A percentile compares a stretch with the other conserved stretches of the same genome.
phyloP scores from a whole-genome alignment of 306 rosid species.

The Luffa acutangula region DNA sequence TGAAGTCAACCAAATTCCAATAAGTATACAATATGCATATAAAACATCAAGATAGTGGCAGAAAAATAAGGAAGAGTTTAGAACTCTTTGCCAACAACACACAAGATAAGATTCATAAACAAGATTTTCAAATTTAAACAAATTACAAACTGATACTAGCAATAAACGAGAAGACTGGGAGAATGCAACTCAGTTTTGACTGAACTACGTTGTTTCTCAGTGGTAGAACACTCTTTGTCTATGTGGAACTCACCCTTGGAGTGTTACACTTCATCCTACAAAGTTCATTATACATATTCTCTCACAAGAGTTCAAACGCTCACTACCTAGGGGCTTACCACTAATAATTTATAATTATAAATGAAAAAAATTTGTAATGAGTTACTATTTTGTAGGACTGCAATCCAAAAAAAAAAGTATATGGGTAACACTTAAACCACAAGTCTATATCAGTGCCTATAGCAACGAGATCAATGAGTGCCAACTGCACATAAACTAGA shows the following conservation, averaged over 20 bases:
- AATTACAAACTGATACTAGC: too few relatives aligned
- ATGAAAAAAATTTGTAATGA: not conserved
- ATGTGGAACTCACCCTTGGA: not conserved
- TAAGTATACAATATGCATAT: too few relatives aligned
- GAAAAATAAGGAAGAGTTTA: too few relatives aligned
- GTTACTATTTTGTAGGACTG: not conserved
- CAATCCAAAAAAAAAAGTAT: not conserved
- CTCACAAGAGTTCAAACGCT: not conserved
- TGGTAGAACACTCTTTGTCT: not conserved
- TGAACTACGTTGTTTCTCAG: not conserved
- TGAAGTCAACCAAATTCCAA: too few relatives aligned
- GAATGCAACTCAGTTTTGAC: too few relatives aligned
- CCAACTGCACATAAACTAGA: not conserved
- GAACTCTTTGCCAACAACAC: too few relatives aligned
- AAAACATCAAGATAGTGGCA: too few relatives aligned
- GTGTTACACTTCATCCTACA: not conserved
- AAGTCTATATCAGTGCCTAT: not conserved
- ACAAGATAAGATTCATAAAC: too few relatives aligned
- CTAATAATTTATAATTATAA: not conserved
- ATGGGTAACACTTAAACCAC: not conserved
- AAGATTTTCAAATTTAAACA: too few relatives aligned
- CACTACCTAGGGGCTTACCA: not conserved
- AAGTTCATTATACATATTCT: not conserved
- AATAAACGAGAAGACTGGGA: too few relatives aligned
- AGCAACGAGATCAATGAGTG: not conserved